Evolutionary conservation across 768 basidiomycete genomes (phyloP), one percentile per base, ranked within the genome.

Genomic region (Pleurotus tuber-regium): DNA sequence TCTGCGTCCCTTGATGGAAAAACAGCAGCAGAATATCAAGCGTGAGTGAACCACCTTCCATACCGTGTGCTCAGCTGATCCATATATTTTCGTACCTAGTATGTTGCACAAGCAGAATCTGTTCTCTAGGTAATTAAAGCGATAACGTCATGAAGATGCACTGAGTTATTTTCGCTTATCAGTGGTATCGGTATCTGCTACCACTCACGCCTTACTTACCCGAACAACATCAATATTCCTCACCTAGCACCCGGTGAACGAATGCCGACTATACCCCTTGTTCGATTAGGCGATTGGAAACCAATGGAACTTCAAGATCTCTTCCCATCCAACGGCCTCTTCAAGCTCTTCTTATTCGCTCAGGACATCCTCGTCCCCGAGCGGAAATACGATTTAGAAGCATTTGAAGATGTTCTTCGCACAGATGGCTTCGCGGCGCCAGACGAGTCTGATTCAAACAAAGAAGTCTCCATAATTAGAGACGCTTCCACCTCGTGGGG

Each of bases 111-210:
- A 49, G 26, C 55, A 55, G 23, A 57, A 57, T 36, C 25, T 57
- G 36, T 57, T 57, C 41, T 55, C 46, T 24, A 56, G 54, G 55
- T 57, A 18, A 36, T 14, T 12, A n/a, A 5, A 18, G 7, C 35
- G 35, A 4, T 8, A 14, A 1, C 11, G 14, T 11, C 35, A 6
- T 36, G 14, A 14, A 14, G 19, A n/a, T 6, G 14, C 6, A 18
- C 35, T 36, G 35, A 36, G 35, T 6, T 14, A n/a, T n/a, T 36
- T 8, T 14, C 1, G 35, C 14, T 36, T 14, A n/a, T 21, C 26
- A 59, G 59, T 23, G 54, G 59, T 1, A 42, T 57, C 26, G 57
- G 54, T n/a, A 41, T 58, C n/a, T 25, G 33, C 6, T 57, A 57
- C 33, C n/a, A 18, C 12, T 58, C 49, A n/a, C n/a, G n/a, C n/a